Percentiles rank a stretch among this genome's conserved stretches.
These are phyloP conservation scores for Nigrograna mackinnonii DNA, from an alignment of 2,329 filamentous ascomycete species.

Conservation along the genomic window DNA sequence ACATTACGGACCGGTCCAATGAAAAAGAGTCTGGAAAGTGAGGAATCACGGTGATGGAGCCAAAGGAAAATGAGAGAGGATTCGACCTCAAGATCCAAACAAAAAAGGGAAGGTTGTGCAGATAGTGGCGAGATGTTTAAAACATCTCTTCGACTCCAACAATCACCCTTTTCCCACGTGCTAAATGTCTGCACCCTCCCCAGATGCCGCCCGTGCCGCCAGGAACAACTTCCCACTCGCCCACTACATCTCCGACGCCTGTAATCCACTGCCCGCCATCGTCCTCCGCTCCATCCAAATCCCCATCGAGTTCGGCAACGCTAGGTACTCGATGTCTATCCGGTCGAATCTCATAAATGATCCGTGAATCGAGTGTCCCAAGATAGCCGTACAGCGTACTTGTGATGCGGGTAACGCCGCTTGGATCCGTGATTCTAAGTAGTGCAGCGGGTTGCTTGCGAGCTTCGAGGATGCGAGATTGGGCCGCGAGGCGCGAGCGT, in stretches of 20 bases:
- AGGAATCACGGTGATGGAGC: no score
- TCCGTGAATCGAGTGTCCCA: conserved; percentile 61
- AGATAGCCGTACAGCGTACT: conserved; percentile 65
- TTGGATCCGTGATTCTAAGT: conserved; percentile 57
- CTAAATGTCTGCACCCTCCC: conserved; percentile 9
- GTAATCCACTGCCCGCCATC: conserved; percentile 28
- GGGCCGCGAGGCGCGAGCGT: conserved; percentile 67
- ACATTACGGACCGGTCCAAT: no score
- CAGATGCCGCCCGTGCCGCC: conserved; percentile 1
- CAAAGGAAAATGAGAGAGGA: no score
- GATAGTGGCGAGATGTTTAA: no score
- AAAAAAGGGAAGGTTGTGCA: no score
- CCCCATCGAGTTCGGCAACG: conserved; percentile 9
- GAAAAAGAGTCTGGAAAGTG: no score
- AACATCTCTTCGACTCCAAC: conserved; percentile 21
- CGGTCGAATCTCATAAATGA: conserved; percentile 64
- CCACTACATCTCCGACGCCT: conserved; percentile 26
- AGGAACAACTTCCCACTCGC: conserved; percentile 12
- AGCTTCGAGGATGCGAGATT: conserved; percentile 65
- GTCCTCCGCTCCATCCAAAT: conserved; percentile 1
- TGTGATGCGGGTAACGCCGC: conserved; percentile 55
- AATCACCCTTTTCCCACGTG: conserved; percentile 5
- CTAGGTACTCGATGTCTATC: conserved; percentile 41
- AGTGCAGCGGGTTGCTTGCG: conserved; percentile 58
- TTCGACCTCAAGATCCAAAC: no score